These are phyloP conservation scores for Boletus rufocinnamomeus DNA, from an alignment of 768 basidiomycete genomes.

Conservation along the genomic window DNA sequence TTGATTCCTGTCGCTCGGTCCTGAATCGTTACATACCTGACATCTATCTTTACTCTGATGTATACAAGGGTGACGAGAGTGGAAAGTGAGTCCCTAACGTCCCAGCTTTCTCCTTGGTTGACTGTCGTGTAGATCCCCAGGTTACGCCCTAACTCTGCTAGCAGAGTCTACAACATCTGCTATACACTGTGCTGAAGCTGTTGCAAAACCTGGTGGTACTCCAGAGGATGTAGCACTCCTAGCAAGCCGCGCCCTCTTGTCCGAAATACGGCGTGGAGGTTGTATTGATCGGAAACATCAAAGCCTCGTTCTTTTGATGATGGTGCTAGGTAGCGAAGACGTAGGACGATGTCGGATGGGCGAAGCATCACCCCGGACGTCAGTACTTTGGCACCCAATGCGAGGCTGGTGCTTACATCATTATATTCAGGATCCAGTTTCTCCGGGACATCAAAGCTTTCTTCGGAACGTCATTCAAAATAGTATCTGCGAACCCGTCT, in stretches of 20 bases:
- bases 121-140: slow-evolving; percentile 72
- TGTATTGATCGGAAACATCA: slow-evolving; percentile 93
- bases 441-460: slow-evolving; percentile 77
- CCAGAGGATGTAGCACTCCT: slow-evolving; percentile 92
- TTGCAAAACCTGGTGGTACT: slow-evolving; percentile 77
- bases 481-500: slow-evolving; percentile 59
- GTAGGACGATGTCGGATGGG: slow-evolving; percentile 89
- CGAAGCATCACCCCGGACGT: slow-evolving; percentile 81
- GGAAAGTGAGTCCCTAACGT: slow-evolving; percentile 71
- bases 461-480: slow-evolving; percentile 94
- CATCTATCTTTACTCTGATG: slow-evolving; percentile 97
- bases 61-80: slow-evolving; percentile 96
- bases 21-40: slow-evolving; percentile 97
- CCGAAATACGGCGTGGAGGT: slow-evolving; percentile 79
- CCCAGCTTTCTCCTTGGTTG: neutral
- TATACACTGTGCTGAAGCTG: slow-evolving; percentile 84
- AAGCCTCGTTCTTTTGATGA: slow-evolving; percentile 78
- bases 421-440: slow-evolving; percentile 75
- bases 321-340: slow-evolving; percentile 97
- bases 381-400: slow-evolving; percentile 36
- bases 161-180: slow-evolving; percentile 92
- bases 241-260: slow-evolving; percentile 76
- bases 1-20: slow-evolving; percentile 89
- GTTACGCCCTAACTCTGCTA: slow-evolving; percentile 88
- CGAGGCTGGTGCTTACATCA: slow-evolving; percentile 8